Conservation (phyloP, 2,329 filamentous ascomycete species). For the Thermomyces lanuginosus region DNA sequence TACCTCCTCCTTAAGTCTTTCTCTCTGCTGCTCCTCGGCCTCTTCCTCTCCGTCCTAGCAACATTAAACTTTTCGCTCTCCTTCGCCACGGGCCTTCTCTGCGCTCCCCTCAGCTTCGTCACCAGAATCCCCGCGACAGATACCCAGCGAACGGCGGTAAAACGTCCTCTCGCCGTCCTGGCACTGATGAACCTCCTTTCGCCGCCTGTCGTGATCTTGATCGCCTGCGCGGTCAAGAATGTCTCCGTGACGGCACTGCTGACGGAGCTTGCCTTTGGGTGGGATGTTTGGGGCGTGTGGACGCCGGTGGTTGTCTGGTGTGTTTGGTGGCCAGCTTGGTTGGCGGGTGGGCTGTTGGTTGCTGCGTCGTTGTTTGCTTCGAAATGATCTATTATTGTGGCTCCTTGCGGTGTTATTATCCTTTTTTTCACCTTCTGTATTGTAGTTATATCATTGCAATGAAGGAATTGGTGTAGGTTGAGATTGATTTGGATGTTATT, state of each 20-base stretch:
- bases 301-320: slow-evolving; percentile 84
- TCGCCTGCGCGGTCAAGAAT: slow-evolving; percentile 32
- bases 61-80: slow-evolving; percentile 91
- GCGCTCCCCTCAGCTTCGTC: slow-evolving; percentile 61
- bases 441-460: too few relatives aligned
- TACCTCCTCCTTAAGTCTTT: slow-evolving; percentile 72
- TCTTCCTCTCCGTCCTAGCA: slow-evolving; percentile 80
- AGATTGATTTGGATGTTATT: too few relatives aligned
- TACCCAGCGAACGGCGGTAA: slow-evolving; percentile 11
- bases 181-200: slow-evolving; percentile 43
- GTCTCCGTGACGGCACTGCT: slow-evolving; percentile 43
- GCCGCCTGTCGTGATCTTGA: slow-evolving; percentile 41
- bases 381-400: too few relatives aligned
- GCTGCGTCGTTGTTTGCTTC: slow-evolving; percentile 18
- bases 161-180: slow-evolving; percentile 23
- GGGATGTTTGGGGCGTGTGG: slow-evolving; percentile 79
- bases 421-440: too few relatives aligned
- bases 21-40: slow-evolving; percentile 78
- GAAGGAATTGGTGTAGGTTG: too few relatives aligned
- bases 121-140: slow-evolving; percentile 12
- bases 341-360: slow-evolving; percentile 37
- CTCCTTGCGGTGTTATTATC: too few relatives aligned
- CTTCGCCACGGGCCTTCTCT: slow-evolving; percentile 65
- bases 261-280: slow-evolving; percentile 62
- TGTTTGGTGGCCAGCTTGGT: slow-evolving; percentile 89